Evolutionary conservation across 805 yeast species (phyloP).

Genomic region (Schwanniomyces pseudopolymorphus): DNA sequence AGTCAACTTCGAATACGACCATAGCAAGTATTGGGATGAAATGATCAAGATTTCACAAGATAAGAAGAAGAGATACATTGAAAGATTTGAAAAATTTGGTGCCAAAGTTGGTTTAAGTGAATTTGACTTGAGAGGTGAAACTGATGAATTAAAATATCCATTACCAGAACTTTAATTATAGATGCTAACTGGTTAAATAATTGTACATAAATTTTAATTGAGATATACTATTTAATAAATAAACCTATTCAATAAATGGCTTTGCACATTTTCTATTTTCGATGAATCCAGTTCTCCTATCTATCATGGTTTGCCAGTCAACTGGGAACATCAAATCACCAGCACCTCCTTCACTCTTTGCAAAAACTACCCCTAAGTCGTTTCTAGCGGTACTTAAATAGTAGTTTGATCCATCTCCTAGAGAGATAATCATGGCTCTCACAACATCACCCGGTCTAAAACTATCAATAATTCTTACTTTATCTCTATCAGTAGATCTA

Average conservation of each 20-base stretch:
- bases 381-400: slow-evolving; percentile 86
- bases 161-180: slow-evolving; percentile 8
- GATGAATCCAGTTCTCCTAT: slow-evolving; percentile 67
- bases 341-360: slow-evolving; percentile 63
- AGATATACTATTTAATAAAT: not conserved
- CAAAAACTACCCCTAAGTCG: slow-evolving; percentile 92
- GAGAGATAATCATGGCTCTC: slow-evolving; percentile 74
- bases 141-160: slow-evolving; percentile 29
- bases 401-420: slow-evolving; percentile 93
- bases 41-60: slow-evolving; percentile 59
- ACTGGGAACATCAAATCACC: slow-evolving; percentile 83
- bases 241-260: slow-evolving; percentile 47
- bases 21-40: slow-evolving; percentile 75
- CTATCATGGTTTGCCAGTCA: slow-evolving; percentile 95
- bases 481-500: slow-evolving; percentile 87
- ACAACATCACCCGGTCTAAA: slow-evolving; percentile 93
- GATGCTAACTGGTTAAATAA: slow-evolving; percentile 2
- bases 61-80: slow-evolving; percentile 62
- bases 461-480: slow-evolving; percentile 72
- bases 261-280: slow-evolving; percentile 92
- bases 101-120: slow-evolving; percentile 74
- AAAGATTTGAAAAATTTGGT: slow-evolving; percentile 73
- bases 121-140: slow-evolving; percentile 60
- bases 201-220: not conserved
- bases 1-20: slow-evolving; percentile 81